phyloP scores from a whole-genome alignment of 2,329 filamentous ascomycete genomes.

The Colletotrichum tanaceti region DNA sequence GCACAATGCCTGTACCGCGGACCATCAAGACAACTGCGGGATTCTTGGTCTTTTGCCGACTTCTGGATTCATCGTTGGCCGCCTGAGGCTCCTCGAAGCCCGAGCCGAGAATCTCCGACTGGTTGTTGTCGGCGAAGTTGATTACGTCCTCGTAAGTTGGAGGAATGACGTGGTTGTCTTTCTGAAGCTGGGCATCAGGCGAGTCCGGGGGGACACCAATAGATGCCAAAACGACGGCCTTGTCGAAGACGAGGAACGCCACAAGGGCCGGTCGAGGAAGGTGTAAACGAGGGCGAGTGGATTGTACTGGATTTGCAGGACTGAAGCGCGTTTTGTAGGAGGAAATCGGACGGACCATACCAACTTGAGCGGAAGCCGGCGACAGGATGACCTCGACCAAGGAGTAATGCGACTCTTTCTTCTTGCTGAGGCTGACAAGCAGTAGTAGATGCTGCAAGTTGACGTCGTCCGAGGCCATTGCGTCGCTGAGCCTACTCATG shows the following conservation, averaged over 20 bases:
- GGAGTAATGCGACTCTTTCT: slow-evolving; percentile 71
- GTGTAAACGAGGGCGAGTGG: slow-evolving; percentile 72
- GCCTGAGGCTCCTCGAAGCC: slow-evolving; percentile 69
- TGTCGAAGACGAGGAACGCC: slow-evolving; percentile 83
- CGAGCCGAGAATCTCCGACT: slow-evolving; percentile 72
- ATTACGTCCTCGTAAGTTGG: slow-evolving; percentile 87
- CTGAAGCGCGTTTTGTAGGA: slow-evolving; percentile 69
- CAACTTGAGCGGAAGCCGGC: slow-evolving; percentile 64
- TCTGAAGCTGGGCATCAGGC: slow-evolving; percentile 80
- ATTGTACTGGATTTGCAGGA: slow-evolving; percentile 53
- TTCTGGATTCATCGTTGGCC: slow-evolving; percentile 59
- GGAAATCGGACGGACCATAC: slow-evolving; percentile 75
- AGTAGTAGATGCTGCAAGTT: slow-evolving; percentile 70
- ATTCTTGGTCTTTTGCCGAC: slow-evolving; percentile 69
- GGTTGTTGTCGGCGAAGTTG: slow-evolving; percentile 76
- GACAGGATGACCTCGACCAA: slow-evolving; percentile 78
- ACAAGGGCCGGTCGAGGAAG: slow-evolving; percentile 83
- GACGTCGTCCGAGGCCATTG: slow-evolving; percentile 62
- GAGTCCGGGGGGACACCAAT: slow-evolving; percentile 74
- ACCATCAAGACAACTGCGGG: slow-evolving; percentile 72
- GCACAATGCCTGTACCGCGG: slow-evolving; percentile 70
- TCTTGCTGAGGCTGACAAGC: slow-evolving; percentile 67
- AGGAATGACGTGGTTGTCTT: slow-evolving; percentile 71
- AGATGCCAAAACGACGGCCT: slow-evolving; percentile 81
- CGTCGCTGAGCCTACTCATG: slow-evolving; percentile 63